Percentiles rank a stretch among this genome's conserved stretches.
These are phyloP conservation scores for Cryptosporidium sp. DNA, from an alignment of 169 alveolate species.

Conservation along the genomic window DNA sequence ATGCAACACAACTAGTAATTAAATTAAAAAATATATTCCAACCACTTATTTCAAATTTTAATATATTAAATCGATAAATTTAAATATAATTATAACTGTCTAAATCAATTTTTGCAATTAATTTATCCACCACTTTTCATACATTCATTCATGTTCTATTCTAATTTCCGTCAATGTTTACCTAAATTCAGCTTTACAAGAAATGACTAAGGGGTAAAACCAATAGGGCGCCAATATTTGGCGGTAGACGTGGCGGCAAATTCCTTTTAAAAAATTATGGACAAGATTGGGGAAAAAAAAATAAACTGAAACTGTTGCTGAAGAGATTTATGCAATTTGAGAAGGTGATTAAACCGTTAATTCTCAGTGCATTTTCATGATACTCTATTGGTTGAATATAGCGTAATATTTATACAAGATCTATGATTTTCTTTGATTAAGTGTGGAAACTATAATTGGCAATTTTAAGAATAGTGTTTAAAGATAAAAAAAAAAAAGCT, in stretches of 20 bases:
- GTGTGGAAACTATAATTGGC: background rate
- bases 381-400: conserved; percentile 3
- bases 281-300: background rate
- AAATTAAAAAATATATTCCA: background rate
- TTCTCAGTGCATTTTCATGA: background rate
- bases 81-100: too few relatives aligned
- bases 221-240: conserved; percentile 33
- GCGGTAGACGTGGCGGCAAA: conserved; percentile 75
- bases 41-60: too few relatives aligned
- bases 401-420: background rate
- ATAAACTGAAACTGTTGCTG: background rate
- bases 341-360: background rate
- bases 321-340: conserved; percentile 3
- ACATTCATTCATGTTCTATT: too few relatives aligned
- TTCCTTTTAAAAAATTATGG: background rate
- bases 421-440: conserved; percentile 3
- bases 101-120: too few relatives aligned
- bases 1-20: background rate
- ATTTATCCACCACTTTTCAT: background rate
- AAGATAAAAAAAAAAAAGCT: background rate
- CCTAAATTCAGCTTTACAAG: background rate
- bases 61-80: too few relatives aligned
- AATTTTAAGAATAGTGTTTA: background rate
- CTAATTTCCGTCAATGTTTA: background rate
- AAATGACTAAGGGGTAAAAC: background rate